Evolutionary conservation across 2,329 filamentous ascomycete species (phyloP), one percentile per base, ranked within the genome.

Genomic region (Diaporthe amygdali): DNA sequence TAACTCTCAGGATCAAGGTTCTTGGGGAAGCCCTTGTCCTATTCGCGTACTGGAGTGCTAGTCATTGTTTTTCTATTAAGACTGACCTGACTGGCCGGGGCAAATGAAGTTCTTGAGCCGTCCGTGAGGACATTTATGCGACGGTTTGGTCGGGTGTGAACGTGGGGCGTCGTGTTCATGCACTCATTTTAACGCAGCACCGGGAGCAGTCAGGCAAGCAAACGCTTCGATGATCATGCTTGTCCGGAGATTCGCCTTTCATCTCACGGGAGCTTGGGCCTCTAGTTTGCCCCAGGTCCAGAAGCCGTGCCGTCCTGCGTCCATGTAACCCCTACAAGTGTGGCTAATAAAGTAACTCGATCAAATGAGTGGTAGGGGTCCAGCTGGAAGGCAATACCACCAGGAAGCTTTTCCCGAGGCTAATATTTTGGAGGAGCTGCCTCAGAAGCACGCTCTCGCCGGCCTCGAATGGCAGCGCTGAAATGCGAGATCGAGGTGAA

Each of bases 111-210:
- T 46, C 39, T 46, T 20, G 47, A n/a, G 52, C 55, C 66, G 22
- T 34, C 44, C 39, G n/a, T 51, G 37, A 56, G 51, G 49, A 22
- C 47, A 15, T 56, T 69, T 41, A 69, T 66, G 70, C 70, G 63
- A 69, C 59, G 34, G 47, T 64, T 63, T 49, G 34, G 46, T 49
- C 64, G 27, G 34, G 59, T 56, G 44, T 64, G 66, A 46, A 32
- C 61, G 63, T 71, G 69, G 69, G 52, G 63, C 69, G 15, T n/a
- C 51, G 34, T 39, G 51, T 71, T 66, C 69, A 68, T 68, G 66
- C 66, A 68, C 44, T 64, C 59, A 64, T 64, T 49, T 64, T 49
- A 64, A 37, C 34, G 41, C 44, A 27, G 25, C 41, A 49, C 59
- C 27, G 59, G 47, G 20, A 47, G 63, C 32, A 52, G 63, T 52